Evolutionary conservation across 306 rosid species (phyloP).

Genomic region (Malus asiatica): DNA sequence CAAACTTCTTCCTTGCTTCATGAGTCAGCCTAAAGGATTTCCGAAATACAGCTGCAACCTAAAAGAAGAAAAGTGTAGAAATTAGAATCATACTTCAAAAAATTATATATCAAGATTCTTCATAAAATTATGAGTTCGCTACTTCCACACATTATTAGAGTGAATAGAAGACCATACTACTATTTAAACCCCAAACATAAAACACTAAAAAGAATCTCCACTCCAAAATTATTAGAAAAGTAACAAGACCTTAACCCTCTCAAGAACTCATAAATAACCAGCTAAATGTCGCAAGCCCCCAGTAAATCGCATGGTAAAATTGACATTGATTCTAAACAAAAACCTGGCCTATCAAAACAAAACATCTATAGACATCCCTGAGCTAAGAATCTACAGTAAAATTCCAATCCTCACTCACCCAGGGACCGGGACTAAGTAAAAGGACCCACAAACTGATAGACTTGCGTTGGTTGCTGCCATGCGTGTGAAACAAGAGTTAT

Average conservation of each 20-base stretch:
- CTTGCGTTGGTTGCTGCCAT: background rate
- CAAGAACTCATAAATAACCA: background rate
- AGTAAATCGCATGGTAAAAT: background rate
- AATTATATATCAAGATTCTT: background rate
- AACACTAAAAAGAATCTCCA: background rate
- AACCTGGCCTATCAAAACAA: background rate
- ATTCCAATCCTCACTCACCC: background rate
- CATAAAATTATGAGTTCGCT: background rate
- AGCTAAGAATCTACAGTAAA: background rate
- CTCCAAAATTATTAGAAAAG: background rate
- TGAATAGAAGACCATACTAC: background rate
- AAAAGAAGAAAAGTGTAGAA: slow-evolving; percentile 13
- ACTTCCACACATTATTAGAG: background rate
- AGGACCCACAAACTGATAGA: background rate
- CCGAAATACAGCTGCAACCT: slow-evolving; percentile 96
- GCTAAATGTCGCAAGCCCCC: background rate
- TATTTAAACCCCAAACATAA: background rate
- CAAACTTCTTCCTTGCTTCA: slow-evolving; percentile 89
- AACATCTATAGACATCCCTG: background rate
- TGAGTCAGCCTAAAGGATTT: slow-evolving; percentile 93
- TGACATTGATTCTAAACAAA: background rate
- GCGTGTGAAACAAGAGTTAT: background rate
- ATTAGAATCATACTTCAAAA: background rate
- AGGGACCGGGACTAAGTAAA: background rate
- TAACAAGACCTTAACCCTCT: background rate